A percentile compares a stretch with the other conserved stretches of the same genome.
These are phyloP conservation scores for Kalaharituber pfeilii DNA, from an alignment of 2,329 filamentous ascomycete genomes.

Conservation along the genomic window DNA sequence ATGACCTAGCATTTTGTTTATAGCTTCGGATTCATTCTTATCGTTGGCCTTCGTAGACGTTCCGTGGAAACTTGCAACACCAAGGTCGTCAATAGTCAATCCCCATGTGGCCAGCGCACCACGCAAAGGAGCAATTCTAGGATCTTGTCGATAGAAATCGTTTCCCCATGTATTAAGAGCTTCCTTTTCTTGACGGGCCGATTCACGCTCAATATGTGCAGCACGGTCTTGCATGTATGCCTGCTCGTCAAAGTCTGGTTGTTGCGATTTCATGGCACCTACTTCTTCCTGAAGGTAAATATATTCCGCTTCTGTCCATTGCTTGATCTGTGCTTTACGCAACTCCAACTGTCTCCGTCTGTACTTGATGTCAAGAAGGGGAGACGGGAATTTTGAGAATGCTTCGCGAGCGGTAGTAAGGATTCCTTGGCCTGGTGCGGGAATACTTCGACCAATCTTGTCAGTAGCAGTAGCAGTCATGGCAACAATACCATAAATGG, in stretches of 20 bases:
- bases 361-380: constrained; percentile 94
- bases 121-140: constrained; percentile 82
- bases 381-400: constrained; percentile 80
- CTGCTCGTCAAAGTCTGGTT: constrained; percentile 56
- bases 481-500: constrained; percentile 92
- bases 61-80: constrained; percentile 93
- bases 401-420: constrained; percentile 87
- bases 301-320: constrained; percentile 90
- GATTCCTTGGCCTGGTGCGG: constrained; percentile 90
- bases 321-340: constrained; percentile 82
- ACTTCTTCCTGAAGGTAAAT: constrained; percentile 87
- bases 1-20: constrained; percentile 90
- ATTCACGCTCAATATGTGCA: constrained; percentile 72
- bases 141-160: constrained; percentile 96
- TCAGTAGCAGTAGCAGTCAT: constrained; percentile 92
- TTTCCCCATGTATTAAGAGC: constrained; percentile 86
- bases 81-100: constrained; percentile 88
- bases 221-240: constrained; percentile 77
- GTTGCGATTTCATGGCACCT: constrained; percentile 71
- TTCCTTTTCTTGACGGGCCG: constrained; percentile 78
- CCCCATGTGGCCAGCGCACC: constrained; percentile 96
- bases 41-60: constrained; percentile 97
- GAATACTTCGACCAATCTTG: constrained; percentile 96
- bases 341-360: constrained; percentile 86
- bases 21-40: constrained; percentile 97